Evolutionary conservation across 495 filamentous ascomycete species (phyloP).

Genomic region (Penicillium robsamsonii): DNA sequence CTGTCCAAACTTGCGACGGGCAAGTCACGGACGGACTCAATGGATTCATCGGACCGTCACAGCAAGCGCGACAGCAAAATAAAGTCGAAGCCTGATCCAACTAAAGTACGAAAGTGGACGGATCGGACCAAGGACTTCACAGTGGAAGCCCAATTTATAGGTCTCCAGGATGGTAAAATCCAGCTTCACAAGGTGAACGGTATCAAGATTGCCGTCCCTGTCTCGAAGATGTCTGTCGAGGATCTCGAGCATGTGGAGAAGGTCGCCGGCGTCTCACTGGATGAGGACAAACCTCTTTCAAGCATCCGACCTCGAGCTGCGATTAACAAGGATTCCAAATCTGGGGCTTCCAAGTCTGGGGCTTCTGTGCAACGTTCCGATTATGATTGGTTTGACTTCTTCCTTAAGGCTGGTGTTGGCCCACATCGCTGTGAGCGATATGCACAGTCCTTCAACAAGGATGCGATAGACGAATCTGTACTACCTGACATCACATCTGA

Average conservation of each 20-base stretch:
- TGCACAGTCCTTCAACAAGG: slow-evolving; percentile 77
- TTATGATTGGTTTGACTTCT: slow-evolving; percentile 99
- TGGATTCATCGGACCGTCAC: slow-evolving; percentile 65
- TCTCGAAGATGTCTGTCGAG: slow-evolving; percentile 90
- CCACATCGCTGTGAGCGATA: slow-evolving; percentile 93
- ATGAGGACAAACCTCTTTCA: slow-evolving; percentile 93
- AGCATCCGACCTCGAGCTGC: slow-evolving; percentile 56
- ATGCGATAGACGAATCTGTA: slow-evolving; percentile 93
- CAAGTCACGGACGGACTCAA: slow-evolving; percentile 55
- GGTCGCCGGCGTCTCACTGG: slow-evolving; percentile 79
- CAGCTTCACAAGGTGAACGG: slow-evolving; percentile 97
- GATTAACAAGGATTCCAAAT: slow-evolving; percentile 23
- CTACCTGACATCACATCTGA: slow-evolving; percentile 81
- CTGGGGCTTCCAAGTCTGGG: slow-evolving; percentile 48
- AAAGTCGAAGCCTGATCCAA: slow-evolving; percentile 73
- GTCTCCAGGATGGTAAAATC: slow-evolving; percentile 87
- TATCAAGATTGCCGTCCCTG: slow-evolving; percentile 95
- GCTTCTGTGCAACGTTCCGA: slow-evolving; percentile 59
- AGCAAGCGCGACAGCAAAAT: slow-evolving; percentile 58
- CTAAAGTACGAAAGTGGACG: slow-evolving; percentile 87
- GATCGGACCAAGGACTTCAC: slow-evolving; percentile 94
- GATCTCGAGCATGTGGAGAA: slow-evolving; percentile 94
- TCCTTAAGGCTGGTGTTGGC: slow-evolving; percentile 85
- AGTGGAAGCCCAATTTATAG: slow-evolving; percentile 96
- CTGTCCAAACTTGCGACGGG: slow-evolving; percentile 72